Conservation (phyloP, 805 yeast genomes). For the Yarrowia sp. region DNA sequence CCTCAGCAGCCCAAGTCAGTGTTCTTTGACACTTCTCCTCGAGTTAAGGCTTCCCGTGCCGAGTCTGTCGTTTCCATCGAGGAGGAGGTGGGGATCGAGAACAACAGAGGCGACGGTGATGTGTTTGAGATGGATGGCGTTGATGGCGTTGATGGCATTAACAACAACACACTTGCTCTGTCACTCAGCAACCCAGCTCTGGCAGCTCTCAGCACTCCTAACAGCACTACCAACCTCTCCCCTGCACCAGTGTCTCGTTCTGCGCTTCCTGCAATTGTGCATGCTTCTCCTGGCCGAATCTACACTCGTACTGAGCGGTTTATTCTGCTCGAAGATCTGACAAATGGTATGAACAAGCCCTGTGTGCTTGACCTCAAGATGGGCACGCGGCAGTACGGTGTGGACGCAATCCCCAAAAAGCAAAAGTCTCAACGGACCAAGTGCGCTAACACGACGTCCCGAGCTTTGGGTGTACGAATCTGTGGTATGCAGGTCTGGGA, state of each 20-base stretch:
- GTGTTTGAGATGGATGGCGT: constrained; percentile 23
- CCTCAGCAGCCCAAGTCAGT: constrained; percentile 8
- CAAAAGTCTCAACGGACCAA: constrained; percentile 75
- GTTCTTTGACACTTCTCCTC: constrained; percentile 7
- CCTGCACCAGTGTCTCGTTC: constrained; percentile 20
- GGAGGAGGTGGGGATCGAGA: constrained; percentile 18
- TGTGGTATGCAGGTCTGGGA: constrained; percentile 95
- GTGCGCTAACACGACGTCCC: constrained; percentile 76
- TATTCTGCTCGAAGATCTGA: constrained; percentile 83
- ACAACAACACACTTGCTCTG: not conserved
- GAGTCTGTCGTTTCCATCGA: constrained; percentile 6
- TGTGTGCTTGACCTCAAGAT: constrained; percentile 92
- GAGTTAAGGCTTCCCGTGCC: constrained; percentile 6
- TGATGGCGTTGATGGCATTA: not conserved
- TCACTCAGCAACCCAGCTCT: constrained; percentile 11
- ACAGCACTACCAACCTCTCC: constrained; percentile 9
- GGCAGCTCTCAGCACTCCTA: not conserved
- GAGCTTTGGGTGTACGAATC: constrained; percentile 79
- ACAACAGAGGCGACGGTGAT: not conserved
- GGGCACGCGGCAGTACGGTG: constrained; percentile 98
- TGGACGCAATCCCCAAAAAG: constrained; percentile 75
- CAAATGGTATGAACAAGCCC: constrained; percentile 75
- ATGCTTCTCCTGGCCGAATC: constrained; percentile 30
- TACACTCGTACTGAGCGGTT: constrained; percentile 69
- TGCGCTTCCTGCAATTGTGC: constrained; percentile 32